Evolutionary conservation across 1,284 basidiomycete species (phyloP).

Genomic region (Tilletia walkeri): DNA sequence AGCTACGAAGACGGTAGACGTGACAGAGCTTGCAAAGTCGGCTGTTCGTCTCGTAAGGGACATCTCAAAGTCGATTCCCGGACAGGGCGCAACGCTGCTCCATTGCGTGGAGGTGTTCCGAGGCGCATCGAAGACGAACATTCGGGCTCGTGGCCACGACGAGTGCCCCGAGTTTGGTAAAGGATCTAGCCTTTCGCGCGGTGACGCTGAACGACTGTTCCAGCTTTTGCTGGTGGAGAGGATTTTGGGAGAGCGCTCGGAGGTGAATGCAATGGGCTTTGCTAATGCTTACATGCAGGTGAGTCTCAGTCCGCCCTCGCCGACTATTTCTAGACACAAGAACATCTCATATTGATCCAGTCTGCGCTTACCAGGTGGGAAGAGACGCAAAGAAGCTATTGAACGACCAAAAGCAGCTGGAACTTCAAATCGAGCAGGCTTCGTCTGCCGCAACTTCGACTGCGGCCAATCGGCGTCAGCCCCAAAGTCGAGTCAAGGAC

Average conservation of each 20-base stretch:
- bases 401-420: not conserved
- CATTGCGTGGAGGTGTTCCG: conserved; percentile 64
- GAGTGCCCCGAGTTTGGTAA: conserved; percentile 62
- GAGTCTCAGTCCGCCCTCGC: not conserved
- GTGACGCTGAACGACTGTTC: conserved; percentile 67
- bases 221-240: conserved; percentile 62
- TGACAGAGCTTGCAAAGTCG: conserved; percentile 13
- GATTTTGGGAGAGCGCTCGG: conserved; percentile 55
- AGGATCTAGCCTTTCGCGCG: conserved; percentile 61
- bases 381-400: not conserved
- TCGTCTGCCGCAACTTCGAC: not conserved
- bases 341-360: not conserved
- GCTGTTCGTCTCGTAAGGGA: conserved; percentile 60
- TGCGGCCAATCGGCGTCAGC: not conserved
- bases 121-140: conserved; percentile 63
- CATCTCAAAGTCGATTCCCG: conserved; percentile 52
- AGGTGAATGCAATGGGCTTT: conserved; percentile 54
- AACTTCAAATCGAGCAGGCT: not conserved
- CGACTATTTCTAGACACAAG: not conserved
- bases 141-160: conserved; percentile 63
- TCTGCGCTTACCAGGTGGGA: not conserved
- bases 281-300: conserved; percentile 55
- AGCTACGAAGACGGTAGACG: conserved; percentile 20
- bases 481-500: not conserved
- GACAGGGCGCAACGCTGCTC: conserved; percentile 61